These are phyloP conservation scores for Aspergillus transmontanensis DNA, from an alignment of 2,329 filamentous ascomycete species.

Conservation along the genomic window DNA sequence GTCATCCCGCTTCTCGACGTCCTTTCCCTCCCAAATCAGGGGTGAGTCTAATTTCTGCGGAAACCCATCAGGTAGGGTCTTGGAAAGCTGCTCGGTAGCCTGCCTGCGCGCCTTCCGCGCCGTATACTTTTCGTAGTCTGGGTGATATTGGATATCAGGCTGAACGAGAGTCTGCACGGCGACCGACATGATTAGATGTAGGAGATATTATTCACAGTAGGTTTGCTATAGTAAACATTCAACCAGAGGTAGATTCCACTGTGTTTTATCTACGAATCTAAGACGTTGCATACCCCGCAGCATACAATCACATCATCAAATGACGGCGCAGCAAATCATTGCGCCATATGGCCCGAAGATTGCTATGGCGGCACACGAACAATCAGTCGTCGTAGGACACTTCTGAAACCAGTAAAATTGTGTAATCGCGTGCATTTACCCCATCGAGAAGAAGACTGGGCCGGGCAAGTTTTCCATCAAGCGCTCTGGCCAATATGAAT, in stretches of 20 bases:
- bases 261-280: background rate
- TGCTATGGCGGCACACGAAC: background rate
- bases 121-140: constrained; percentile 29
- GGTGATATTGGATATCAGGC: constrained; percentile 36
- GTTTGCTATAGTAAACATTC: background rate
- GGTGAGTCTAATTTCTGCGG: constrained; percentile 44
- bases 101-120: constrained; percentile 25
- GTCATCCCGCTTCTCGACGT: constrained; percentile 40
- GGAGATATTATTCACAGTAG: background rate
- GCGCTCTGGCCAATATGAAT: background rate
- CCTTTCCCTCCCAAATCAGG: constrained; percentile 52
- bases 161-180: constrained; percentile 16
- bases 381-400: background rate
- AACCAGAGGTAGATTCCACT: background rate
- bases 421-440: background rate
- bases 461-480: background rate
- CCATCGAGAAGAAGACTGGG: background rate
- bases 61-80: constrained; percentile 44
- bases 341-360: constrained; percentile 1
- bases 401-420: background rate
- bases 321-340: constrained; percentile 4
- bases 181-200: background rate
- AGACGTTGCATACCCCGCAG: constrained; percentile 3
- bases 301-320: constrained; percentile 3
- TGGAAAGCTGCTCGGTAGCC: constrained; percentile 21